Evolutionary conservation across 345 rosid genomes (phyloP).

Genomic region (Trapa incisa): DNA sequence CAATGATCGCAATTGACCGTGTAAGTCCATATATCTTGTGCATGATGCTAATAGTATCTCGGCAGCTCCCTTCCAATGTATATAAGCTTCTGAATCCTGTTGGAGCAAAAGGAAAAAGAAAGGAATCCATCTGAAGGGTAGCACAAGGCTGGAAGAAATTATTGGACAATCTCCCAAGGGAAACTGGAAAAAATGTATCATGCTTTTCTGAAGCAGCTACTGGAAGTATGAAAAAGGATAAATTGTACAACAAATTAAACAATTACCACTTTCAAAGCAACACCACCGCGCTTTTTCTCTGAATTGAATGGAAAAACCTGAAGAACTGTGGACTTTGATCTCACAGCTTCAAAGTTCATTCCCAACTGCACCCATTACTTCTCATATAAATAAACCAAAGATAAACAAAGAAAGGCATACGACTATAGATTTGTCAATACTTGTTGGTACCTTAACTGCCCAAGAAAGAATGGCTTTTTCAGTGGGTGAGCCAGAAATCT

Average conservation of each 20-base stretch:
- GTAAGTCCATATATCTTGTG: constrained; percentile 56
- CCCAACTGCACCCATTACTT: constrained; percentile 57
- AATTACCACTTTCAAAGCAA: constrained; percentile 65
- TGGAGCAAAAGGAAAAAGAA: constrained; percentile 13
- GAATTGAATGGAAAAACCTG: constrained; percentile 93
- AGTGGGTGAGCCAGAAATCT: constrained; percentile 92
- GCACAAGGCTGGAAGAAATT: neutral
- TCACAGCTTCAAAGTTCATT: constrained; percentile 66
- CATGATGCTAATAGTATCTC: constrained; percentile 81
- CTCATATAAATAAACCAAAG: constrained; percentile 5
- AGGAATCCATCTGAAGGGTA: neutral
- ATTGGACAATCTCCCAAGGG: neutral
- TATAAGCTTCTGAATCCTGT: constrained; percentile 60
- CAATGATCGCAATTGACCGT: constrained; percentile 44
- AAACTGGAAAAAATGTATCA: neutral
- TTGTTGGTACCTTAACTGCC: constrained; percentile 60
- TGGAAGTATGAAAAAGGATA: neutral
- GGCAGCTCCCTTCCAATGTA: constrained; percentile 99
- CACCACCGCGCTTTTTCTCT: constrained; percentile 89
- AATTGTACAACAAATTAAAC: neutral
- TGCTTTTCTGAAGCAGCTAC: neutral
- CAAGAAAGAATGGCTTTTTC: constrained; percentile 92
- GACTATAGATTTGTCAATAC: constrained; percentile 1
- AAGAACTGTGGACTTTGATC: constrained; percentile 63
- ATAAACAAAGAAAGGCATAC: neutral